Conservation (phyloP, 2,329 filamentous ascomycete genomes). For the Penicillium sp. region DNA sequence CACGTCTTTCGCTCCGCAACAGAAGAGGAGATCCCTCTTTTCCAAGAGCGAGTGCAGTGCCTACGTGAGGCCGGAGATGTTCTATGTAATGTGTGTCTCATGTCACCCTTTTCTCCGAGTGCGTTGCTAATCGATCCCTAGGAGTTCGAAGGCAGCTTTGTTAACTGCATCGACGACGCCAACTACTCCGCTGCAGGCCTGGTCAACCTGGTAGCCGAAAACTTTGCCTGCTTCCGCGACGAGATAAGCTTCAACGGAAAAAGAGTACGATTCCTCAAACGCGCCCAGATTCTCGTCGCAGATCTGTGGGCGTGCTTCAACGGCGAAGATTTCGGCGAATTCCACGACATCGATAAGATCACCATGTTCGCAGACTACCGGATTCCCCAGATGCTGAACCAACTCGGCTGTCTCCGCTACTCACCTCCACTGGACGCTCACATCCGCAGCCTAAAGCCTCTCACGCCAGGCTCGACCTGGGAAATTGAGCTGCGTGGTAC, state of each 20-base stretch:
- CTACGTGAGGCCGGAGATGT: constrained; percentile 78
- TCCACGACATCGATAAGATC: constrained; percentile 87
- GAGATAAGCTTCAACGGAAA: constrained; percentile 70
- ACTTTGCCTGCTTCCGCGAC: constrained; percentile 84
- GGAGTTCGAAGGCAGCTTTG: constrained; percentile 71
- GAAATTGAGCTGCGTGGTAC: constrained; percentile 87
- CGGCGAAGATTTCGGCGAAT: constrained; percentile 71
- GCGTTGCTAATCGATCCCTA: constrained; percentile 34
- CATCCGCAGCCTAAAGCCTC: constrained; percentile 59
- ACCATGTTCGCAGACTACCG: constrained; percentile 99
- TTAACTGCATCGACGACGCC: constrained; percentile 68
- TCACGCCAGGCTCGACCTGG: constrained; percentile 69
- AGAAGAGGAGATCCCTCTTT: constrained; percentile 78
- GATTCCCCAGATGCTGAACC: constrained; percentile 86
- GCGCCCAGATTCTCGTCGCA: constrained; percentile 92
- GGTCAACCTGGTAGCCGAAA: constrained; percentile 76
- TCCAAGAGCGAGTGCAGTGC: constrained; percentile 71
- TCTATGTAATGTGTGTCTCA: constrained; percentile 62
- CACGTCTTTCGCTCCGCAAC: constrained; percentile 84
- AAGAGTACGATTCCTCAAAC: constrained; percentile 78
- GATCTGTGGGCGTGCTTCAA: constrained; percentile 96
- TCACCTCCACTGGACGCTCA: constrained; percentile 71
- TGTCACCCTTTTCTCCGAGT: neutral
- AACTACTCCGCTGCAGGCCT: constrained; percentile 74
- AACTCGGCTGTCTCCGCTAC: constrained; percentile 76